Percentiles rank a stretch among this genome's conserved stretches.
Conservation (phyloP, 2,329 filamentous ascomycete genomes). For the Diaporthe sp. region DNA sequence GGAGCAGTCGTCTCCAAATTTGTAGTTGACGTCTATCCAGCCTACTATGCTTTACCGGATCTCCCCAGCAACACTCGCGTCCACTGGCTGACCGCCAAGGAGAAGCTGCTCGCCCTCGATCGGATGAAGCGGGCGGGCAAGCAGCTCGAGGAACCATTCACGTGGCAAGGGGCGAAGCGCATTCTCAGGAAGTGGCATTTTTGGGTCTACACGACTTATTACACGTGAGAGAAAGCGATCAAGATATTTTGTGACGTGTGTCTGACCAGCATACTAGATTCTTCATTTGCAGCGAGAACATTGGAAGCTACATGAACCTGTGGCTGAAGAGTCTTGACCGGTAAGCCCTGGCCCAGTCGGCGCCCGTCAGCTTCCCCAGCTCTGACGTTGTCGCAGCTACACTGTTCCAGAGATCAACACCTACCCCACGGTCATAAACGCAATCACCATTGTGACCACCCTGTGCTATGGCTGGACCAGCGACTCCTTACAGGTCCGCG, state of each 20-base stretch:
- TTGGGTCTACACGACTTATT: constrained; percentile 49
- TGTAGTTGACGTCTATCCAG: constrained; percentile 1
- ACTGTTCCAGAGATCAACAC: constrained; percentile 50
- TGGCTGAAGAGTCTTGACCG: constrained; percentile 44
- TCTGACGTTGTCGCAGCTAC: constrained; percentile 40
- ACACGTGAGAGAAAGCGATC: constrained; percentile 41
- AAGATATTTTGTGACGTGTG: too few species aligned
- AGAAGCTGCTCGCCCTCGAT: constrained; percentile 44
- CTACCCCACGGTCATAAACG: constrained; percentile 48
- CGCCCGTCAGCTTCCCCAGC: too few species aligned
- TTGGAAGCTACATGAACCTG: constrained; percentile 47
- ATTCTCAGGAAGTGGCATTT: constrained; percentile 51
- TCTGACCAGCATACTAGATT: constrained; percentile 40
- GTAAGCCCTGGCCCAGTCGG: neutral
- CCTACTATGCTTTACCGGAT: constrained; percentile 44
- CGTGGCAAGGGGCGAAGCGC: constrained; percentile 43
- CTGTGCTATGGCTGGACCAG: constrained; percentile 48
- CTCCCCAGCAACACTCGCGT: constrained; percentile 44
- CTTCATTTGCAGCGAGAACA: constrained; percentile 47
- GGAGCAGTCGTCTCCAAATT: neutral
- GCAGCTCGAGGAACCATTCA: constrained; percentile 44
- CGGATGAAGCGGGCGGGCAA: constrained; percentile 46
- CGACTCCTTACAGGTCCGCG: constrained; percentile 46
- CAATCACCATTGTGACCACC: constrained; percentile 46
- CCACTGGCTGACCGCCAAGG: constrained; percentile 46